Base-by-base conservation (phyloP, 176 grass and related monocot species). In the Eragrostis curvula region DNA sequence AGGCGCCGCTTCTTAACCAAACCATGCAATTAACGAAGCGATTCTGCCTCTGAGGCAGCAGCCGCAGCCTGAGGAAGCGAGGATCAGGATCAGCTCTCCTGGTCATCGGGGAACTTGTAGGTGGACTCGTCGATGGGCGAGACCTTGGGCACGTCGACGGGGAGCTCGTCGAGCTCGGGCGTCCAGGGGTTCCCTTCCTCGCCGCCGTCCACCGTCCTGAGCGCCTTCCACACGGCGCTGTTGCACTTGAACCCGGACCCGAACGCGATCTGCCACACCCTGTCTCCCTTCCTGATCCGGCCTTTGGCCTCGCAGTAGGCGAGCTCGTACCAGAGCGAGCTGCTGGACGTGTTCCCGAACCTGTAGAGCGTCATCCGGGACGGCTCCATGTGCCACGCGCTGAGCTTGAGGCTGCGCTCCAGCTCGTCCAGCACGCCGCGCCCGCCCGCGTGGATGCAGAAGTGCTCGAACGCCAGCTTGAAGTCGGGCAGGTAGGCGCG, bases 271-370 rank as follows among this genome's bases (percentile, higher is more conserved):
- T 93, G 91, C 94, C 91, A 97, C 2, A 91, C 81, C 7, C 94
- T 39, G 67, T 97, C 86, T 0, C 94, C 94, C 73, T 83, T 87
- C 39, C 47, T 42, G 88, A 95, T 95, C 25, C 90, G 62, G 0
- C 84, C 66, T 48, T 98, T 95, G 32, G 92, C 92, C 84, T 98
- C 96, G 55, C 86, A 86, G 83, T 98, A 98, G 5, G 92, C 66
- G n/a, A 98, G 87, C 79, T 98, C 96, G 49, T 98, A 98, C 96
- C 96, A 98, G 24, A 98, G 75, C 10, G 96, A 98, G 84, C 96
- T 98, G 79, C 90, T 93, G 21, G 96, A 98, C 0, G 96, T 98
- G 90, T 98, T 98, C 2, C 96, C 96, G 85, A 94, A 98, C 17
- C 96, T 58, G 84, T 94, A 93, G 2, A 98, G 90, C 39, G 96